Evolutionary conservation across 306 rosid genomes (phyloP).

Genomic region (Hylodesmum podocarpum): DNA sequence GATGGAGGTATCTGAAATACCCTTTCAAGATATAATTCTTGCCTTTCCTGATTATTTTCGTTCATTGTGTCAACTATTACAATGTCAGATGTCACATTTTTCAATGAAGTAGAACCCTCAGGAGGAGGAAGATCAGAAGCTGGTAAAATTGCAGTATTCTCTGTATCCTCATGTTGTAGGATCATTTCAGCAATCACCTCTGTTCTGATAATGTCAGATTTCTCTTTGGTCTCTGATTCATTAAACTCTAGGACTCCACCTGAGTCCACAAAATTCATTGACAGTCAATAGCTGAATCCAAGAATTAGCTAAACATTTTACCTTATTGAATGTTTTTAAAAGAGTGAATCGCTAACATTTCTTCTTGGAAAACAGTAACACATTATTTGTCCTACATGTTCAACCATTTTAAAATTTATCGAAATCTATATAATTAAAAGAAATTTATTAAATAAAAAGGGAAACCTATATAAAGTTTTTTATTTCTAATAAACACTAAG

Average conservation of each 20-base stretch:
- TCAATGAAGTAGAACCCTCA: conserved; percentile 19
- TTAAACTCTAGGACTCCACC: conserved; percentile 20
- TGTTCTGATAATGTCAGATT: neutral
- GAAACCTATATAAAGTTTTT: no score
- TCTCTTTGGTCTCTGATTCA: neutral
- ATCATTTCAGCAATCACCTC: neutral
- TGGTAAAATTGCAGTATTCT: conserved; percentile 5
- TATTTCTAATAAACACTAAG: no score
- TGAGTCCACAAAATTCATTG: neutral
- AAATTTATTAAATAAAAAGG: no score
- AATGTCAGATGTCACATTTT: conserved; percentile 21
- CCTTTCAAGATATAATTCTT: conserved; percentile 54
- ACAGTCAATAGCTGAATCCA: neutral
- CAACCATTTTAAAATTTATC: no score
- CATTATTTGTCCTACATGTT: no score
- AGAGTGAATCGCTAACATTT: no score
- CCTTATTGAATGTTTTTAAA: no score
- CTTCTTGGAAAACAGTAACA: no score
- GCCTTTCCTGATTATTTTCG: conserved; percentile 25
- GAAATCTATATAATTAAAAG: no score
- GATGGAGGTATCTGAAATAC: conserved; percentile 51
- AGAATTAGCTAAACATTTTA: neutral
- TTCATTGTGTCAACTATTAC: conserved; percentile 21
- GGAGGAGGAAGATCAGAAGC: conserved; percentile 26
- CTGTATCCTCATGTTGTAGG: neutral